Evolutionary conservation across 2,329 filamentous ascomycete genomes (phyloP), one percentile per base, ranked within the genome.

Genomic region (Pseudocercospora fijiensis): DNA sequence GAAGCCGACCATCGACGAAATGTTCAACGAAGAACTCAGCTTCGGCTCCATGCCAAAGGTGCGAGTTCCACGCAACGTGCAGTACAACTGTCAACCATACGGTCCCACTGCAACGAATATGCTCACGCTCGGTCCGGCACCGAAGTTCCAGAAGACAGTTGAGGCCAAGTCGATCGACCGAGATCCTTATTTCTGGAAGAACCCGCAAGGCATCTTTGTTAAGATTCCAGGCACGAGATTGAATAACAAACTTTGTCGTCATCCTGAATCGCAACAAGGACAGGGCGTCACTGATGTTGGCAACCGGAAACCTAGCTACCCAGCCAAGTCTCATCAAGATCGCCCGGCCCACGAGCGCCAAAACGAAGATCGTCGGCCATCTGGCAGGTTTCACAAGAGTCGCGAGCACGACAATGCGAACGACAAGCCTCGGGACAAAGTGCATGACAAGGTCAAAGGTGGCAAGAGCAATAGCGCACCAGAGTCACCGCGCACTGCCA

Each of bases 31-130:
- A 62, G 80, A 82, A 63, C 74, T 78, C 30, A 79, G 80, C 66
- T 82, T 82, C 59, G 80, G 80, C 33, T 82, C 80, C 5, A 70
- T 77, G 60, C 80, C 80, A 22, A 76, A 63, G 53, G 68, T 76
- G 8, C 64, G 63, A 16, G 58, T 76, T 9, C 75, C 75, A 8
- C 66, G 69, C 37, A 67, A 70, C 43, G 60, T 67, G 9, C 47
- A 24, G 18, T 76, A 76, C 61, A 56, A 67, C 30, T 47, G 60
- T 9, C 60, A 67, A 7, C 45, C 67, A 8, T 61, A 57, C 37
- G 28, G 57, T 22, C 28, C 58, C 3, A 52, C 43, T 16, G 56
- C 58, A 6, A 66, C 67, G 62, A 71, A 73, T 49, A 60, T 73
- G 64, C 64, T 72, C 18, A 61, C 59, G 24, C 55, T 66, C 56